These are phyloP conservation scores for Podospora fimiseda DNA, from an alignment of 495 filamentous ascomycete genomes.

Conservation along the genomic window DNA sequence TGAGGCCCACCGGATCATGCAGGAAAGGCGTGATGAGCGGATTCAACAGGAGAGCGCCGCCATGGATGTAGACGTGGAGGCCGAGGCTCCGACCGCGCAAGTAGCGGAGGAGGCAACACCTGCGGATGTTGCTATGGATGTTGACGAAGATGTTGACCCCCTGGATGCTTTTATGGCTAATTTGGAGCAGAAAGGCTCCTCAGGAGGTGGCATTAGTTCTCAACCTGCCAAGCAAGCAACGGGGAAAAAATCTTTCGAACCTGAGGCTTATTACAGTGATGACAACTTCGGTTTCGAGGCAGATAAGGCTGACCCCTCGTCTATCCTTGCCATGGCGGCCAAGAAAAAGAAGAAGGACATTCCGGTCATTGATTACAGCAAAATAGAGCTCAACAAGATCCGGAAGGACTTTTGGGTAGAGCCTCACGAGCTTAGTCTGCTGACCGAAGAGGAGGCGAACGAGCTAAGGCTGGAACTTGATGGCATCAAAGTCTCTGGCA, in stretches of 20 bases:
- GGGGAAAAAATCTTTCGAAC: slow-evolving; percentile 50
- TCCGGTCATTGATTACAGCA: slow-evolving; percentile 74
- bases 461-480: slow-evolving; percentile 81
- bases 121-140: slow-evolving; percentile 39
- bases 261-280: slow-evolving; percentile 79
- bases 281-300: slow-evolving; percentile 72
- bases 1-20: slow-evolving; percentile 69
- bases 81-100: slow-evolving; percentile 16
- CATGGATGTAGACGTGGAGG: slow-evolving; percentile 43
- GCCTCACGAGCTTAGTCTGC: slow-evolving; percentile 70
- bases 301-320: slow-evolving; percentile 67
- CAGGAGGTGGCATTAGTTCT: slow-evolving; percentile 17
- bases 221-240: slow-evolving; percentile 37
- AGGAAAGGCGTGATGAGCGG: slow-evolving; percentile 45
- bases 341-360: slow-evolving; percentile 98
- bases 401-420: slow-evolving; percentile 93
- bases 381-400: slow-evolving; percentile 77
- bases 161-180: slow-evolving; percentile 94
- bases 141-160: slow-evolving; percentile 79
- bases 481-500: slow-evolving; percentile 84
- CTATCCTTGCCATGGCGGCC: slow-evolving; percentile 74
- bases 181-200: slow-evolving; percentile 41
- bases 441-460: slow-evolving; percentile 80
- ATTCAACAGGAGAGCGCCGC: slow-evolving; percentile 45
- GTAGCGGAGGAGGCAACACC: slow-evolving; percentile 21